These are phyloP conservation scores for Anethum foeniculum DNA, from an alignment of 140 eudicot genomes.

Conservation along the genomic window DNA sequence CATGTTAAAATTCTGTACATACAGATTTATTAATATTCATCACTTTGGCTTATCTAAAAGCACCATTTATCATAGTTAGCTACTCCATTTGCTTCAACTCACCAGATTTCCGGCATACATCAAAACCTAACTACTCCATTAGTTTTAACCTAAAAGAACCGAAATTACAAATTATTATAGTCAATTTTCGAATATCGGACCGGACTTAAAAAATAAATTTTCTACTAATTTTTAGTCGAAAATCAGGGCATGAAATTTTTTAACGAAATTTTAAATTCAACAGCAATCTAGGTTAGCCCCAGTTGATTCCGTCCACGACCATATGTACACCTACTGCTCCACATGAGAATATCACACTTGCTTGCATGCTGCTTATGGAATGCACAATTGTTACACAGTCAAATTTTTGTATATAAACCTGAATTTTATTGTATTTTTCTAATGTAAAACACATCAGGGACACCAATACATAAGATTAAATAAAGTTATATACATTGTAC, in stretches of 20 bases:
- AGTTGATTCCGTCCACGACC: too few relatives aligned
- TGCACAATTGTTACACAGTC: not conserved
- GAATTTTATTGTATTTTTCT: not conserved
- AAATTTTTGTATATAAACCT: not conserved
- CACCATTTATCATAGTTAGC: not conserved
- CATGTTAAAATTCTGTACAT: constrained; percentile 1
- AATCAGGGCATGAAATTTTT: too few relatives aligned
- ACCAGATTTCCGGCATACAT: too few relatives aligned
- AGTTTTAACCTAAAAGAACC: too few relatives aligned
- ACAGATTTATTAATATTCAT: not conserved
- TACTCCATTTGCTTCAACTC: not conserved
- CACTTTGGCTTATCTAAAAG: not conserved
- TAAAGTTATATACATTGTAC: not conserved
- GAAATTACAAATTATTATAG: too few relatives aligned
- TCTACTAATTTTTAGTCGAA: too few relatives aligned
- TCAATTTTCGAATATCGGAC: too few relatives aligned
- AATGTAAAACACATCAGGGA: not conserved
- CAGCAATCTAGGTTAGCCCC: too few relatives aligned
- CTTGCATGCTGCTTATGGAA: not conserved
- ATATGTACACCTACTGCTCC: not conserved
- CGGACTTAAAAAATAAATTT: too few relatives aligned
- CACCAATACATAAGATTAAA: not conserved
- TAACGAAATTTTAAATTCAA: too few relatives aligned
- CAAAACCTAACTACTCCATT: too few relatives aligned
- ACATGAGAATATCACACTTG: not conserved